Evolutionary conservation across 768 basidiomycete species (phyloP), one percentile per base, ranked within the genome.

Genomic region (Trametes elegans): DNA sequence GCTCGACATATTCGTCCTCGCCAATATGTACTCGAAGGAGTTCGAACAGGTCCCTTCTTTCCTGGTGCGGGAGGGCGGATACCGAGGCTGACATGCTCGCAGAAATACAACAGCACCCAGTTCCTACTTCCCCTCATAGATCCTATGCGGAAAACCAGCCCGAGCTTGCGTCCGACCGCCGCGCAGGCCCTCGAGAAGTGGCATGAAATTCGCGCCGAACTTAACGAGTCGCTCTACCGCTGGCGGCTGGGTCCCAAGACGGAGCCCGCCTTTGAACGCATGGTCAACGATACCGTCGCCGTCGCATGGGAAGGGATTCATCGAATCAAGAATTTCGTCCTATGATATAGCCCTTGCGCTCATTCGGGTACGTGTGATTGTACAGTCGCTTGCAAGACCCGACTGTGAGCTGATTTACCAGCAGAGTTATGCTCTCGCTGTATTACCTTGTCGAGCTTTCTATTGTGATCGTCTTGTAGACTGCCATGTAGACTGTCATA

Each of bases 1-100:
- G 42, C 54, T 62, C 31, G 68, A 68, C 32, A 61, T 66, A 3
- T 68, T 55, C 42, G 53, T 58, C 7, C 51, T 68, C 16, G 66
- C 66, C 1, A 60, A 65, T 39, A n/a, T 68, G 1, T 64, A 56
- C 34, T 35, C 52, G 26, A 58, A 60, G 14, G 55, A 61, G 10
- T 60, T 66, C 29, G 16, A 55, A 0, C 39, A 55, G 39, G 64
- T 62, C 21, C 18, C 16, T 45, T 7, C 3, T 32, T 29, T 3
- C 28, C 3, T 18, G n/a, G 21, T 8, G 14, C 3, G 4, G 3
- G 6, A 14, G 11, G n/a, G 14, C 18, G 13, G 5, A 21, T 45
- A 18, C 1, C 18, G 31, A 3, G 8, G 13, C 28, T 5, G 9
- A 7, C 44, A 10, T 5, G 4, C 11, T 44, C 19, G 6, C 38